These are phyloP conservation scores for Diaporthe citrichinensis DNA, from an alignment of 2,329 filamentous ascomycete genomes.

Conservation along the genomic window DNA sequence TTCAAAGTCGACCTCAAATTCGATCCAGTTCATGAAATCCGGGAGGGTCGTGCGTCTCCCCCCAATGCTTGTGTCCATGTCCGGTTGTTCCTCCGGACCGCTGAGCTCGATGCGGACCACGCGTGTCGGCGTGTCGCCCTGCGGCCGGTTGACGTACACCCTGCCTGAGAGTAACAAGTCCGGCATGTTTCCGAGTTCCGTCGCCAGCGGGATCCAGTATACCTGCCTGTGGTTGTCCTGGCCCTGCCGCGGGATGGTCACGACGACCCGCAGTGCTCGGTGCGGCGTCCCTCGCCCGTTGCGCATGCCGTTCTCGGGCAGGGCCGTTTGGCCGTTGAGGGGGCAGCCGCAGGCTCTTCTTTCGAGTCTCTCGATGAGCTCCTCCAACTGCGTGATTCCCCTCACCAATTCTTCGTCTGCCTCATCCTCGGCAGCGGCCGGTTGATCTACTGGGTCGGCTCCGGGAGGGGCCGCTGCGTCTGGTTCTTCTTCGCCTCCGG, in stretches of 20 bases:
- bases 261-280: not conserved
- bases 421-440: not conserved
- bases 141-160: not conserved
- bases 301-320: not conserved
- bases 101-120: not conserved
- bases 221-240: no score
- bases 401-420: not conserved
- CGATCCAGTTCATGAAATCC: conserved; percentile 1
- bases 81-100: not conserved
- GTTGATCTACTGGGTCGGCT: not conserved
- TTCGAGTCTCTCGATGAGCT: not conserved
- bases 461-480: not conserved
- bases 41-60: not conserved
- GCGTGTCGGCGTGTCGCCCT: not conserved
- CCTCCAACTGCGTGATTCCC: not conserved
- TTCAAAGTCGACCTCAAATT: not conserved
- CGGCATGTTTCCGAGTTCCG: not conserved
- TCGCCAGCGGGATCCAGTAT: conserved; percentile 4
- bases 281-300: not conserved
- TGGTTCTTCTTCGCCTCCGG: no score
- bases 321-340: conserved; percentile 13
- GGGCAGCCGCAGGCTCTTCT: conserved; percentile 13
- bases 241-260: not conserved
- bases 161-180: not conserved
- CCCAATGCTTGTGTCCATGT: not conserved